Evolutionary conservation across 768 basidiomycete genomes (phyloP).

Genomic region (Pisolithus sp.): DNA sequence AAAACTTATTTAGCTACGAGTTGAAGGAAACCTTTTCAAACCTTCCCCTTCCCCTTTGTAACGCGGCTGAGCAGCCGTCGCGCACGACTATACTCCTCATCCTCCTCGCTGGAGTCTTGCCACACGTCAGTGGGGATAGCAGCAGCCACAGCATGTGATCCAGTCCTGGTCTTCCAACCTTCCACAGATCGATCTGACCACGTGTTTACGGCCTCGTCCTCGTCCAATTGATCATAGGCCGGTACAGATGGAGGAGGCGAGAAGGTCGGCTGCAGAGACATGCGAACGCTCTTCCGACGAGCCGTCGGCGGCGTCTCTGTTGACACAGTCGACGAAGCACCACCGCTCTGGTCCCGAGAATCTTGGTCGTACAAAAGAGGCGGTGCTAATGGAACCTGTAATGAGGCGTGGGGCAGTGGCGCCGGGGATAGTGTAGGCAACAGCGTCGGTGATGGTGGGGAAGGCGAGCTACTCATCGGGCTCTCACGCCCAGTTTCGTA

Average conservation of each 20-base stretch:
- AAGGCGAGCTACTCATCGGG: conserved; percentile 27
- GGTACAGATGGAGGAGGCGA: conserved; percentile 66
- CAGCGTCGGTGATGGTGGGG: neutral
- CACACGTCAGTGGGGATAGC: conserved; percentile 41
- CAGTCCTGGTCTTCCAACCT: conserved; percentile 3
- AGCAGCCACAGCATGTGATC: neutral
- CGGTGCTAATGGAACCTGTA: neutral
- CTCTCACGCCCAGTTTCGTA: conserved; percentile 63
- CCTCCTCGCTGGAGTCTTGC: conserved; percentile 74
- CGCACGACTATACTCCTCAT: conserved; percentile 58
- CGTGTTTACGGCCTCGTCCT: conserved; percentile 24
- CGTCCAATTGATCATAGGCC: conserved; percentile 35
- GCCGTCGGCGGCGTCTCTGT: conserved; percentile 11
- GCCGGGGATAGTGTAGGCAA: conserved; percentile 13
- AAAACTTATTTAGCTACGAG: no score
- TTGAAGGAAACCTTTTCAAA: neutral
- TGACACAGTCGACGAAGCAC: conserved; percentile 8
- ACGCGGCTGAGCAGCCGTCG: conserved; percentile 45
- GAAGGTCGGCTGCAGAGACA: conserved; percentile 72
- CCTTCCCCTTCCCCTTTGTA: conserved; percentile 25
- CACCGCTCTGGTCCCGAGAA: neutral
- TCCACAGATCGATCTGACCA: conserved; percentile 8
- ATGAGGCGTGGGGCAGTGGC: conserved; percentile 1
- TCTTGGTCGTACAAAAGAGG: neutral
- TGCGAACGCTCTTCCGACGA: conserved; percentile 67